Conservation (phyloP, 2,329 filamentous ascomycete species). For the Cercospora janseana region DNA sequence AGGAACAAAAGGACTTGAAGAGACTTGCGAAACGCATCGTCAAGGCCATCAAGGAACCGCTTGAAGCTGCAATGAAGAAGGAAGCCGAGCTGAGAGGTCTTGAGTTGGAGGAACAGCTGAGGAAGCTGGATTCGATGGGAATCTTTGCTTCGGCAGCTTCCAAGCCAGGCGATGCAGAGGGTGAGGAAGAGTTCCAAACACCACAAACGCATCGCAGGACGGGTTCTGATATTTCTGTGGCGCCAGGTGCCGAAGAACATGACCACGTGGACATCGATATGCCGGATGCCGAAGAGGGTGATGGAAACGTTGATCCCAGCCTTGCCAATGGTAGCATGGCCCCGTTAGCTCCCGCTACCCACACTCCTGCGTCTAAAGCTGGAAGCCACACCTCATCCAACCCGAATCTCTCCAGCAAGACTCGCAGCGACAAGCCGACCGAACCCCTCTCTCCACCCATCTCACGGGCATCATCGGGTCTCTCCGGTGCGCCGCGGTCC, state of each 20-base stretch:
- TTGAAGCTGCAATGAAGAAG: conserved; percentile 72
- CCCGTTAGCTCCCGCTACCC: conserved; percentile 21
- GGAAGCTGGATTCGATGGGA: conserved; percentile 72
- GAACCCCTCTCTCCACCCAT: conserved; percentile 39
- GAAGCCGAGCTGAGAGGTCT: conserved; percentile 78
- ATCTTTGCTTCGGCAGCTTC: conserved; percentile 47
- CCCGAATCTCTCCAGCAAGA: conserved; percentile 16
- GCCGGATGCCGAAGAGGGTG: conserved; percentile 34
- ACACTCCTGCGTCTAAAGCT: conserved; percentile 28
- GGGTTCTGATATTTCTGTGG: conserved; percentile 41
- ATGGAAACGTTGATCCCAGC: conserved; percentile 28
- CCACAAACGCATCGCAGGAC: conserved; percentile 32
- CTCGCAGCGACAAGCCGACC: conserved; percentile 28
- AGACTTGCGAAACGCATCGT: conserved; percentile 87
- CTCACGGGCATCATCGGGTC: conserved; percentile 28
- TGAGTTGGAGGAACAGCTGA: conserved; percentile 66
- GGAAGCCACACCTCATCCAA: conserved; percentile 29
- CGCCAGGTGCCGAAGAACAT: conserved; percentile 38
- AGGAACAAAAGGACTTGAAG: conserved; percentile 76
- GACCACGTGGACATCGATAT: conserved; percentile 32
- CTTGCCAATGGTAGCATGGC: conserved; percentile 24
- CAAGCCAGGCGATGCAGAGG: conserved; percentile 48
- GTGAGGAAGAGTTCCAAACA: conserved; percentile 39
- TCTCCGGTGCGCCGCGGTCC: conserved; percentile 17
- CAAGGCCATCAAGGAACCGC: conserved; percentile 72